Conservation (phyloP, 139 green algal species). For the Chlorella sp. region DNA sequence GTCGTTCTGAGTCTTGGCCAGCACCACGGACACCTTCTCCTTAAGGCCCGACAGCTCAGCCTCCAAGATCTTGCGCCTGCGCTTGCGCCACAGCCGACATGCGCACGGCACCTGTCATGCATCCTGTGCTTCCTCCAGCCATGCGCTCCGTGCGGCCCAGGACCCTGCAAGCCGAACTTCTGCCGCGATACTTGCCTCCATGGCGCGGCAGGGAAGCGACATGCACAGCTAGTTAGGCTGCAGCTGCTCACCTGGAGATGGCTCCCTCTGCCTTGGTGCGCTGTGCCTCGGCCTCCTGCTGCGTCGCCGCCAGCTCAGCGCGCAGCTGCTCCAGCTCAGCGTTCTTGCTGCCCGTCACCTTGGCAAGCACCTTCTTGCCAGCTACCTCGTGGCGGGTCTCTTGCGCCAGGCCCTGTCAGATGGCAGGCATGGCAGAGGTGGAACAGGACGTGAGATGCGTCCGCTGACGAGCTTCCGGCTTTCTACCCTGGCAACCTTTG, state of each 20-base stretch:
- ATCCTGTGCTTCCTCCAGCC: not conserved
- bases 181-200: too few species aligned
- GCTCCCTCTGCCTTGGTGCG: constrained; percentile 34
- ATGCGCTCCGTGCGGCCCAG: too few species aligned
- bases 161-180: too few species aligned
- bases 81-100: too few species aligned
- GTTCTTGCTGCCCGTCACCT: constrained; percentile 18
- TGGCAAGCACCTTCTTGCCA: constrained; percentile 31
- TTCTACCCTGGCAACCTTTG: not conserved
- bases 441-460: not conserved
- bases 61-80: constrained; percentile 32
- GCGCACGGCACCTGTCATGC: too few species aligned
- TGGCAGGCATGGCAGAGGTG: not conserved
- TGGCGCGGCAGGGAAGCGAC: too few species aligned
- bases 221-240: too few species aligned
- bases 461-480: not conserved
- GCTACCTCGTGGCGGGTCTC: constrained; percentile 25
- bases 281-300: constrained; percentile 25
- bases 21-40: constrained; percentile 46
- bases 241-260: constrained; percentile 8
- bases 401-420: constrained; percentile 4
- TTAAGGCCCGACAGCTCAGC: not conserved
- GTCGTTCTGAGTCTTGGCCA: constrained; percentile 59
- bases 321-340: constrained; percentile 32
- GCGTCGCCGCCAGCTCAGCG: constrained; percentile 26